Percentiles rank a stretch among this genome's conserved stretches.
Conservation (phyloP, 1,284 basidiomycete genomes). For the Apiotrichum veenhuisii region DNA sequence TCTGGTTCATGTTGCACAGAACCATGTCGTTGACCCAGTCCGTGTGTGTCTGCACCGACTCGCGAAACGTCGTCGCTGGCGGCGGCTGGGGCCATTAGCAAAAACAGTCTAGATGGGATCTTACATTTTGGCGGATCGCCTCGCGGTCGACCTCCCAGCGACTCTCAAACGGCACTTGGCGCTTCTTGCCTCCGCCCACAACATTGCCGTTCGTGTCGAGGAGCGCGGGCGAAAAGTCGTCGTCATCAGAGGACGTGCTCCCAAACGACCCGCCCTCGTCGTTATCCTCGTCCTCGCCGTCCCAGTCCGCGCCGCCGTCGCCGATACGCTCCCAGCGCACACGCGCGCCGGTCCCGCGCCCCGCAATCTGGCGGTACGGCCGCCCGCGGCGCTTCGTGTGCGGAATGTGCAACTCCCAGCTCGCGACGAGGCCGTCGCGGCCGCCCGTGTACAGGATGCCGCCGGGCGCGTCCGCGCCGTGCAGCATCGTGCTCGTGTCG, state of each 20-base stretch:
- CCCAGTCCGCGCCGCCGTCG: slow-evolving; percentile 56
- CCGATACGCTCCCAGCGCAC: slow-evolving; percentile 44
- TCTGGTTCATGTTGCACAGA: slow-evolving; percentile 89
- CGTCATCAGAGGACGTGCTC: not conserved
- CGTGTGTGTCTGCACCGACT: slow-evolving; percentile 77
- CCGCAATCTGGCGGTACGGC: slow-evolving; percentile 44
- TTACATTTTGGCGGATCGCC: slow-evolving; percentile 25
- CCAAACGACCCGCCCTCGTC: slow-evolving; percentile 8
- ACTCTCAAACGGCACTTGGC: slow-evolving; percentile 61
- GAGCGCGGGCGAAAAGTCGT: not conserved
- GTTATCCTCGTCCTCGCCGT: slow-evolving; percentile 61
- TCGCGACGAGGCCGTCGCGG: slow-evolving; percentile 82
- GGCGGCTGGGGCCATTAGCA: slow-evolving; percentile 17
- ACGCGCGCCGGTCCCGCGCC: slow-evolving; percentile 10
- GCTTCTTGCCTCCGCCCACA: not conserved
- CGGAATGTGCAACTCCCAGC: slow-evolving; percentile 81
- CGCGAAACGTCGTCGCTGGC: slow-evolving; percentile 59
- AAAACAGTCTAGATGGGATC: not conserved
- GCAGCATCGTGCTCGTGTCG: slow-evolving; percentile 73
- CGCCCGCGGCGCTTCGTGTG: slow-evolving; percentile 53
- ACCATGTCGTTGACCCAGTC: slow-evolving; percentile 98
- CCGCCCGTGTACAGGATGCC: slow-evolving; percentile 94
- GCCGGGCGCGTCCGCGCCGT: slow-evolving; percentile 62
- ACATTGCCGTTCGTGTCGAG: slow-evolving; percentile 3
- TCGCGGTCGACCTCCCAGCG: slow-evolving; percentile 71